A percentile compares a stretch with the other conserved stretches of the same genome.
These are phyloP conservation scores for Cephaloascus albidus DNA, from an alignment of 805 yeast species.

Conservation along the genomic window DNA sequence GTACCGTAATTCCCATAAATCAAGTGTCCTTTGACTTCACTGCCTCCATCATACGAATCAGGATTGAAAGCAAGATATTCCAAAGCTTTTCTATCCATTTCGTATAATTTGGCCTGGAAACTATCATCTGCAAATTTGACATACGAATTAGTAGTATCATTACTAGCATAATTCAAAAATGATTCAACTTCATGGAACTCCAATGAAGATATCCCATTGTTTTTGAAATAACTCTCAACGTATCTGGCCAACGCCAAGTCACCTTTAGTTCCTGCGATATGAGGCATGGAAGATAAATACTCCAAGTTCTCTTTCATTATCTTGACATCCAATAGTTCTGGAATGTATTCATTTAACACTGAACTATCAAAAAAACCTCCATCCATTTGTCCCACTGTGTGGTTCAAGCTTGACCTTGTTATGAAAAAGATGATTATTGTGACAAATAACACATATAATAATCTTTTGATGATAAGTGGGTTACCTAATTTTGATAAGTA, in stretches of 20 bases:
- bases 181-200: constrained; percentile 43
- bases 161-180: constrained; percentile 58
- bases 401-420: constrained; percentile 41
- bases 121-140: constrained; percentile 10
- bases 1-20: constrained; percentile 66
- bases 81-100: constrained; percentile 9
- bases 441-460: constrained; percentile 60
- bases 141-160: constrained; percentile 12
- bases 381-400: constrained; percentile 17
- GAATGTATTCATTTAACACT: constrained; percentile 38
- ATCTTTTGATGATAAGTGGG: constrained; percentile 73
- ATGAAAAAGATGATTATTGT: constrained; percentile 49
- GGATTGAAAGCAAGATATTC: constrained; percentile 56
- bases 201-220: constrained; percentile 44
- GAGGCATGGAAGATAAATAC: constrained; percentile 75
- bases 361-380: constrained; percentile 60
- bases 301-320: constrained; percentile 58
- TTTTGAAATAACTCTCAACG: constrained; percentile 46
- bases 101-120: constrained; percentile 9
- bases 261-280: constrained; percentile 81
- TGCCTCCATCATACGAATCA: constrained; percentile 40
- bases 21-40: constrained; percentile 41
- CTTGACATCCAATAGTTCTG: constrained; percentile 40
- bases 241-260: constrained; percentile 66
- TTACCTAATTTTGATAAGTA: constrained; percentile 65